Conservation (phyloP, 192 early-diverging fungal species). For the Funneliformis geosporum region DNA sequence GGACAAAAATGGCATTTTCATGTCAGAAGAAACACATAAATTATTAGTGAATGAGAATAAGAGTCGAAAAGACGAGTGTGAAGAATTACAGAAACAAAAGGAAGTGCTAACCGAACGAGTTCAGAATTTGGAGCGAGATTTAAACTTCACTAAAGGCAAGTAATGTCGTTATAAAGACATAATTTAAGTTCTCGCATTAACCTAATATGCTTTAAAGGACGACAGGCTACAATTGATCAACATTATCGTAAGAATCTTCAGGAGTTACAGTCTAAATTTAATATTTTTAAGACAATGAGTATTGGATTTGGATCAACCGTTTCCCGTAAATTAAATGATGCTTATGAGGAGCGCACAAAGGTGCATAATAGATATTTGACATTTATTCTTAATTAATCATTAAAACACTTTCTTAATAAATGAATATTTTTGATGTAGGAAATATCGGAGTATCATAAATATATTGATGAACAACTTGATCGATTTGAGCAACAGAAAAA, state of each 20-base stretch:
- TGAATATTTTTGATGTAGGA: neutral
- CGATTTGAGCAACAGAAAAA: neutral
- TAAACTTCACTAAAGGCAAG: conserved; percentile 36
- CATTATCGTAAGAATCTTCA: no score
- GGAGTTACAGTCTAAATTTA: no score
- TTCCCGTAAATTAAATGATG: no score
- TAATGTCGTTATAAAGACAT: neutral
- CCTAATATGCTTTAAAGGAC: no score
- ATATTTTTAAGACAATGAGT: no score
- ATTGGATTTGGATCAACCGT: no score
- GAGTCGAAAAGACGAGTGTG: neutral
- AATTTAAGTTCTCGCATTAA: no score
- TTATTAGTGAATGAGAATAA: conserved; percentile 49
- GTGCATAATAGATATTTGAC: no score
- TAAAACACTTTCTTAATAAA: neutral
- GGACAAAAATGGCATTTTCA: conserved; percentile 81
- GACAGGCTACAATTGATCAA: no score
- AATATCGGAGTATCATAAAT: neutral
- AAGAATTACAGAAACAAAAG: conserved; percentile 46
- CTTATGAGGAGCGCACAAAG: no score
- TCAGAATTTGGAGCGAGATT: conserved; percentile 28
- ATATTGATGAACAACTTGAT: neutral
- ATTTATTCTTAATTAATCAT: no score
- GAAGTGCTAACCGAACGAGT: conserved; percentile 39
- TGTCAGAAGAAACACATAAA: conserved; percentile 68